Base-by-base conservation (phyloP, 345 rosid genomes). In the Eucalyptus caleyi region DNA sequence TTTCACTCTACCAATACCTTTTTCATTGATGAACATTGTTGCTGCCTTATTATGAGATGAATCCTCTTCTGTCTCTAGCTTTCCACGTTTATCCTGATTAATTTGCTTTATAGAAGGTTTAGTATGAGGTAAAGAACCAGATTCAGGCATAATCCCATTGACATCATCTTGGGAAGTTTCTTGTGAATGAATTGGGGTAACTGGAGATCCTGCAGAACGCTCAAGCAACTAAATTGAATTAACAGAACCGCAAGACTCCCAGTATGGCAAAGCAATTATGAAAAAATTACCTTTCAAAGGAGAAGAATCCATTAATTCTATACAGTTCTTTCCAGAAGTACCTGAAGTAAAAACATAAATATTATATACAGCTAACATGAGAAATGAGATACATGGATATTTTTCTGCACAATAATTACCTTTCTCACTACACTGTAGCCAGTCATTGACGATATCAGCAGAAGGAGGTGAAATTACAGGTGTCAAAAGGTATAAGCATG, bases 381-480 rank as follows among this genome's bases (percentile, higher is more conserved):
- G 83, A 27, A 88, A 42, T 9, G 11, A 47, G 47, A 42, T n/a
- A 32, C 16, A 88, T 87, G 50, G 72, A 81, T 50, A 30, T 88
- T 87, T 89, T 88, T 49, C 82, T 83, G 69, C 89, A 87, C 86
- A 34, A 90, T 26, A 19, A 50, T 44, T 94, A 96, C 99, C 99
- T 96, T 91, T 88, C 27, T 89, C 86, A 85, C 85, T 67, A 44
- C 40, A 89, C 86, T 88, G 62, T 90, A 97, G 90, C 98, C 99
- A 97, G 89, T 91, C 90, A 87, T 86, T 83, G 54, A 97, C 94
- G 90, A 91, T 92, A 90, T 95, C 97, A 37, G 87, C 91, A 87
- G 94, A 89, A 88, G 99, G 99, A 37, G 99, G 99, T 87, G 97
- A 93, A 90, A 91, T 89, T 14, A 91, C 94, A 85, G 97, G 96